Base-by-base conservation (phyloP, 441 rosid species). In the Raphanus hybrid region DNA sequence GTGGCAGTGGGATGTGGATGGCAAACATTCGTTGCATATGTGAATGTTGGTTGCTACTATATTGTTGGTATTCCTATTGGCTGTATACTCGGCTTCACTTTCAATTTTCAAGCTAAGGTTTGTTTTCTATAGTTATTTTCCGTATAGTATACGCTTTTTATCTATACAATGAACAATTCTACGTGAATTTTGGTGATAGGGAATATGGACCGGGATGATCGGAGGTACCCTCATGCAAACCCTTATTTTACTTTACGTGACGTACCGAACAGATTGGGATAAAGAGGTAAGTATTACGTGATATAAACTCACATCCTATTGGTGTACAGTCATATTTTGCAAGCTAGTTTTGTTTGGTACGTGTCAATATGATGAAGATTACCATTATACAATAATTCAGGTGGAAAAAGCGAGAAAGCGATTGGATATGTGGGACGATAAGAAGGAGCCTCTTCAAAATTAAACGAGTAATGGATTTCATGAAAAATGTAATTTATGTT, bases 201-300 rank as follows among this genome's bases (percentile, higher is more conserved):
- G 97, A 62, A 84, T 91, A 60, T 90, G 97, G 97, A 71, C 82
- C 0, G 97, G 97, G 3, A 88, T 90, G 97, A 79, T 91, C 3
- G 89, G 85, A 45, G 97, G 92, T 3, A 84, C 91, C 0, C 11
- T 71, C 1, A 62, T 88, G 60, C 97, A 90, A 68, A 88, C 97
- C 9, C 10, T 84, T 1, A 88, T 90, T 70, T 80, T 91, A 43
- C 10, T 88, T 3, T 90, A 84, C 70, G 75, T 84, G n/a, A 90
- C 92, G 0, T 80, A 45, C 52, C 77, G 84, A 27, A 84, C 92
- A 0, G 85, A 90, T 43, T 91, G 92, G 94, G 81, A 82, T 37
- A 78, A 84, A 75, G 92, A 91, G 89, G 94, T 89, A 82, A 72
- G 20, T 29, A 3, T 8, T 26, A 67, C 16, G 15, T 67, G 5